Evolutionary conservation across 176 grass and related monocot genomes (phyloP).

Genomic region (Thinopyrum elongatum): DNA sequence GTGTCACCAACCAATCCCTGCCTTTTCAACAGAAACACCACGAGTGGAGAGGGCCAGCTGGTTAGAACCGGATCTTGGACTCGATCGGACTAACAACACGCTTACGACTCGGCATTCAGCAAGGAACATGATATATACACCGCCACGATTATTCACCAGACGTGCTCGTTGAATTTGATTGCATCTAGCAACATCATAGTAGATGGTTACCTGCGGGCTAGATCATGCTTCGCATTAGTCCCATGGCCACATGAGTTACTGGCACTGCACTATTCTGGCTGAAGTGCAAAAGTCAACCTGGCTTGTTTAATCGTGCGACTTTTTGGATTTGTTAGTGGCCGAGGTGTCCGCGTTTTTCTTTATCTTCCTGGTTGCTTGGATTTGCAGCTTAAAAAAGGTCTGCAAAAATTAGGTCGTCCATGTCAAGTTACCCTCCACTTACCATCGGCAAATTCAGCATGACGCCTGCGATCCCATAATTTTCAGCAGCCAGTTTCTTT

Average conservation of each 20-base stretch:
- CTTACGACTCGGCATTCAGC: neutral
- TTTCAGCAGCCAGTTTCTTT: no score
- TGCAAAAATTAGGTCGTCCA: neutral
- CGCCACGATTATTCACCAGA: conserved; percentile 29
- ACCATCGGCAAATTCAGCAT: no score
- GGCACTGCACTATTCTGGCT: neutral
- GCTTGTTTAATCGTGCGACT: conserved; percentile 22
- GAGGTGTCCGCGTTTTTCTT: no score
- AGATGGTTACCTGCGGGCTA: neutral
- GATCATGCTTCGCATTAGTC: neutral
- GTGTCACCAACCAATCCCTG: neutral
- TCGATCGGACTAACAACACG: neutral
- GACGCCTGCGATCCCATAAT: no score
- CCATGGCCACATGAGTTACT: neutral
- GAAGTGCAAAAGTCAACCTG: neutral
- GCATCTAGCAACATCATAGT: neutral
- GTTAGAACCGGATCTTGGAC: conserved; percentile 27
- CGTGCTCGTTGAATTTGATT: neutral
- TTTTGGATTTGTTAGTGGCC: neutral
- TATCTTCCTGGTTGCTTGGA: neutral
- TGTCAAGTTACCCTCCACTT: neutral
- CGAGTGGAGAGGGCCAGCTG: neutral
- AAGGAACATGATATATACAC: neutral
- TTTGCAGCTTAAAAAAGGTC: neutral
- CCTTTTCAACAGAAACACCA: neutral